Base-by-base conservation (phyloP, 1,139 yeast species). In the Hyphopichia fennica region DNA sequence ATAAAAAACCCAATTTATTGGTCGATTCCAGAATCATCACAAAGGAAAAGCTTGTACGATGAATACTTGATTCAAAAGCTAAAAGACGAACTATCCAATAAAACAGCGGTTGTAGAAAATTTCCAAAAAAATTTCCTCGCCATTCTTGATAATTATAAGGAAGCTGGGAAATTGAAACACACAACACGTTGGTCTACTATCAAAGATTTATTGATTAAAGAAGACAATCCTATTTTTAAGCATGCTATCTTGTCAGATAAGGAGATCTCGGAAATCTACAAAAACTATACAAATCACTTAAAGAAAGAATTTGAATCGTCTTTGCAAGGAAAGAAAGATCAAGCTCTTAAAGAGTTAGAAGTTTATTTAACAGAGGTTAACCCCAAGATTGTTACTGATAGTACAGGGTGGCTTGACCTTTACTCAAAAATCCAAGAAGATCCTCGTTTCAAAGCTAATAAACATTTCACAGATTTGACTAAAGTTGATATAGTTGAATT, bases 101-200 rank as follows among this genome's bases (percentile, higher is more conserved):
- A 79, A 48, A 70, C 76, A 31, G 71, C 72, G 23, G 71, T 82
- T 8, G 64, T 77, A 27, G 82, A 78, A 38, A 76, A 74, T 43
- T 82, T 84, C 57, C 75, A 76, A 52, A 58, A 62, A 3, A 81
- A 80, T 18, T 86, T 87, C 58, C 43, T 62, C 13, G 62, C 68
- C 11, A 75, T 84, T 38, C 62, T 88, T 40, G 57, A 67, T 31
- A 60, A 62, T 6, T 65, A 69, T 39, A 51, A 61, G 27, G 40
- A 48, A 7, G 44, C 50, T 13, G 69, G 66, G 0, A 67, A 72
- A 22, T 67, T 89, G 30, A 69, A 71, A 31, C 72, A 80, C 47
- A 77, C 73, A 45, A 81, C 96, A 0, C 66, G 88, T 35, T 90
- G 96, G 96, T 52, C 59, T 25, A 75, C 84, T 0, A 70, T 79